A percentile compares a stretch with the other conserved stretches of the same genome.
phyloP scores from a whole-genome alignment of 495 filamentous ascomycete genomes.

The Copromyces sp. region DNA sequence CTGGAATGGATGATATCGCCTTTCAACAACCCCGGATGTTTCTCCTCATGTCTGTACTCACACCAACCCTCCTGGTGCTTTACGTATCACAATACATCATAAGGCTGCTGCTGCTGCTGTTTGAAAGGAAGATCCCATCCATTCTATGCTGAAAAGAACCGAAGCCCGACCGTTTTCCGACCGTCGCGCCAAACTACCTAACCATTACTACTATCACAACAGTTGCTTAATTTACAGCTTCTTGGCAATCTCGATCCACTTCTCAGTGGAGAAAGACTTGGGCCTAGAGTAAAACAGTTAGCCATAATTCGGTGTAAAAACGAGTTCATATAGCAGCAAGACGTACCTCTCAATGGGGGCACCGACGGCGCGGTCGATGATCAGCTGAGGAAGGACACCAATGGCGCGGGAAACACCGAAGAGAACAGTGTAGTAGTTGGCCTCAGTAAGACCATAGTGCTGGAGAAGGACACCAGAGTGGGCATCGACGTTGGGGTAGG shows the following conservation, averaged over 20 bases:
- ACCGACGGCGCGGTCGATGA: constrained; percentile 97
- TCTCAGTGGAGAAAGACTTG: constrained; percentile 95
- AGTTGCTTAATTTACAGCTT: constrained; percentile 56
- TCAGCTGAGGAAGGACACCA: constrained; percentile 96
- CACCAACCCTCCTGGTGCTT: neutral
- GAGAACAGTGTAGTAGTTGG: constrained; percentile 98
- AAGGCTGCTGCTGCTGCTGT: neutral
- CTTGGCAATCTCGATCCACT: constrained; percentile 83
- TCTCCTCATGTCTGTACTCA: neutral
- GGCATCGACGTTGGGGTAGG: constrained; percentile 36
- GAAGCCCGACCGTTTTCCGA: constrained; percentile 15
- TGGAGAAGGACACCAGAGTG: constrained; percentile 98
- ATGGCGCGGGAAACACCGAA: constrained; percentile 97
- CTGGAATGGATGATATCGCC: neutral
- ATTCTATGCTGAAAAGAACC: constrained; percentile 25
- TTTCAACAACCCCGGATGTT: neutral
- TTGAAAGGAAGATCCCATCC: constrained; percentile 6
- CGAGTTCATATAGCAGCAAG: neutral
- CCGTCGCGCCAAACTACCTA: constrained; percentile 21
- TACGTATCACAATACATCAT: neutral
- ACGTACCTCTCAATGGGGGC: constrained; percentile 59
- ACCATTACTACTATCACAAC: constrained; percentile 6
- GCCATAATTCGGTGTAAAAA: neutral
- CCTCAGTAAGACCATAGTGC: constrained; percentile 97
- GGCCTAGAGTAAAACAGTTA: constrained; percentile 45